Percentiles rank a stretch among this genome's conserved stretches.
phyloP scores from a whole-genome alignment of 345 rosid genomes.

The Gossypium longicalyx region DNA sequence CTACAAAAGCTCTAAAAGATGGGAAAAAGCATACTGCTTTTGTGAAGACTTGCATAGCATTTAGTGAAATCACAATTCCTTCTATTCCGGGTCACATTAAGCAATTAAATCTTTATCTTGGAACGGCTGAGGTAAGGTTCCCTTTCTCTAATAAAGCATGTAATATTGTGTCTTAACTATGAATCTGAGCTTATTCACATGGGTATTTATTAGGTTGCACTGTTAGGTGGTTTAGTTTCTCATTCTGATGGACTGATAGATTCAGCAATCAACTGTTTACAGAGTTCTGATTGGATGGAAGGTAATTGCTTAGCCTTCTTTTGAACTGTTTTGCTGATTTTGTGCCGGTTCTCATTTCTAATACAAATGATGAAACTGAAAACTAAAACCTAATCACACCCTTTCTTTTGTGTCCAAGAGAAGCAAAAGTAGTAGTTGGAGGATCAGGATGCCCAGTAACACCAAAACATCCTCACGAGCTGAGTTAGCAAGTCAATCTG shows the following conservation, averaged over 20 bases:
- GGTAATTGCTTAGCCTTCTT: conserved; percentile 26
- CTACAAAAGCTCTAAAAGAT: conserved; percentile 54
- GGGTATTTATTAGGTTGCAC: conserved; percentile 55
- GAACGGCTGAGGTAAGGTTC: conserved; percentile 76
- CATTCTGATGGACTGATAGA: conserved; percentile 68
- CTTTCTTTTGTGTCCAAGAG: neutral
- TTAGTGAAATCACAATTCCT: conserved; percentile 85
- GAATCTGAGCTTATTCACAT: conserved; percentile 21
- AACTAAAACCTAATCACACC: neutral
- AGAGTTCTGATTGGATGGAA: conserved; percentile 37
- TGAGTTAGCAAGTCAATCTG: neutral
- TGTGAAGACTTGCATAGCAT: conserved; percentile 80
- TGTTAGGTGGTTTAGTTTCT: conserved; percentile 68
- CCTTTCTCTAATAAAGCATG: conserved; percentile 21
- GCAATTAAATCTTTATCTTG: conserved; percentile 74
- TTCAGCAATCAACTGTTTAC: conserved; percentile 58
- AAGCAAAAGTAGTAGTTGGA: neutral
- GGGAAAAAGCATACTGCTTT: conserved; percentile 41
- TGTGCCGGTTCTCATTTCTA: neutral
- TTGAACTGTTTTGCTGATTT: neutral
- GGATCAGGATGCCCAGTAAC: neutral
- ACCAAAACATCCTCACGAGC: neutral
- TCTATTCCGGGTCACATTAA: conserved; percentile 46
- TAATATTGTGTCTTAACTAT: conserved; percentile 7
- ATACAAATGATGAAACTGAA: neutral